Evolutionary conservation across 73 alveolate genomes (phyloP), one percentile per base, ranked within the genome.

Genomic region (Vitrella brassicaformis): DNA sequence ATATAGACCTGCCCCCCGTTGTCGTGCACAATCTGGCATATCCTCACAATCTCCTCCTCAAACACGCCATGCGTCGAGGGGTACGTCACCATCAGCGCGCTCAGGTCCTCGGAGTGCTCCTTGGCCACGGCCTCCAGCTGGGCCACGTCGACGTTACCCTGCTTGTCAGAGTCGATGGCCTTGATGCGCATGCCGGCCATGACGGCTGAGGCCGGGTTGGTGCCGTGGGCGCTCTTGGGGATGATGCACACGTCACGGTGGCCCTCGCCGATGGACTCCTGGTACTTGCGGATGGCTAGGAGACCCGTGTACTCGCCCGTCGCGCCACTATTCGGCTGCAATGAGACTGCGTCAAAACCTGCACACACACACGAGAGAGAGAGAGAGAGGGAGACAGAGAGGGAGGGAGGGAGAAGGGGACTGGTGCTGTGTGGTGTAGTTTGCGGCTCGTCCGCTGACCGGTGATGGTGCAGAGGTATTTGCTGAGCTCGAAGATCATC

Each of bases 51-150:
- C 47, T 74, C 71, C 67, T 84, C 94, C 80, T 94, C 98, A 72
- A 86, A 94, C 30, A 94, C 92, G 67, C 97, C 98, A 47, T 87
- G 92, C 30, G 98, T 94, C 32, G 97, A 90, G 0, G 98, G 98
- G 73, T 94, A 94, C 30, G 98, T 94, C 69, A 92, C 87, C 97
- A 94, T 92, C 27, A 90, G 47, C 68, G 89, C 78, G 10, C 94
- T 90, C 31, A 94, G 81, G 45, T 79, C 80, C 31, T 87, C 96
- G 72, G 89, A 82, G 78, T 88, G 77, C 75, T 80, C 68, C 67
- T 81, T 87, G 31, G 94, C 93, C 31, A 85, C 79, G 66, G 72
- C 22, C 14, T 39, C 14, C 22, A 39, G 56, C 14, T 39, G 56
- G 4, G 4, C 56, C 56, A 39, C 22, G 56, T 39, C 56, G 56